A percentile compares a stretch with the other conserved stretches of the same genome.
These are phyloP conservation scores for Pseudogymnoascus sp. DNA, from an alignment of 2,329 filamentous ascomycete genomes.

Conservation along the genomic window DNA sequence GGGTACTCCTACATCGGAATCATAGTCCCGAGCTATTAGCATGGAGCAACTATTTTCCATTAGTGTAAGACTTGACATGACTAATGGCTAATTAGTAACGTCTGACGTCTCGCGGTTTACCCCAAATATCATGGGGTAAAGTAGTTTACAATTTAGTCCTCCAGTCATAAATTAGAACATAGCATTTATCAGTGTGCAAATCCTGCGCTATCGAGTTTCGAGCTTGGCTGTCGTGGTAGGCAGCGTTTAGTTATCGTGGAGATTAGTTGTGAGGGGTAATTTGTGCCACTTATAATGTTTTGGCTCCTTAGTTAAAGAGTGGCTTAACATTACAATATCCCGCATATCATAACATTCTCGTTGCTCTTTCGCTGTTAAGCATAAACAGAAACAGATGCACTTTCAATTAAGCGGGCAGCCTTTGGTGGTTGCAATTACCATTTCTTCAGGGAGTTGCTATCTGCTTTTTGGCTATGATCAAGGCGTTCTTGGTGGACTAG, in stretches of 20 bases:
- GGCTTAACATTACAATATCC: not conserved
- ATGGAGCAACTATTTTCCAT: not conserved
- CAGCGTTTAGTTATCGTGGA: not conserved
- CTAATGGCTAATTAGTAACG: not conserved
- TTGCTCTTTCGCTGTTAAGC: not conserved
- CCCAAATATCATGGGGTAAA: not conserved
- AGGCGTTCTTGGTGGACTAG: conserved; percentile 35
- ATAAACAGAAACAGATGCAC: not conserved
- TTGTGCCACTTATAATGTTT: not conserved
- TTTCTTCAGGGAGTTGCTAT: conserved; percentile 59
- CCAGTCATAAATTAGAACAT: not conserved
- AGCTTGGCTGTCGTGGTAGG: not conserved
- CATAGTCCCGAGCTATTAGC: not conserved
- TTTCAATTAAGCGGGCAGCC: not conserved
- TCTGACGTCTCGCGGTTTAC: not conserved
- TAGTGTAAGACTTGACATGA: not conserved
- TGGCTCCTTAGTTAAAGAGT: not conserved
- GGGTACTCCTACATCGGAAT: not conserved
- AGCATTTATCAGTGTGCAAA: not conserved
- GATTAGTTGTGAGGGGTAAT: not conserved
- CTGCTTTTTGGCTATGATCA: conserved; percentile 42
- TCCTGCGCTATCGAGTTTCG: not conserved
- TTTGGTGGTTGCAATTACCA: conserved; percentile 46
- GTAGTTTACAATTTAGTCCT: not conserved
- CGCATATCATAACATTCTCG: not conserved